Evolutionary conservation across 495 filamentous ascomycete species (phyloP).

Genomic region (Choiromyces venosus): DNA sequence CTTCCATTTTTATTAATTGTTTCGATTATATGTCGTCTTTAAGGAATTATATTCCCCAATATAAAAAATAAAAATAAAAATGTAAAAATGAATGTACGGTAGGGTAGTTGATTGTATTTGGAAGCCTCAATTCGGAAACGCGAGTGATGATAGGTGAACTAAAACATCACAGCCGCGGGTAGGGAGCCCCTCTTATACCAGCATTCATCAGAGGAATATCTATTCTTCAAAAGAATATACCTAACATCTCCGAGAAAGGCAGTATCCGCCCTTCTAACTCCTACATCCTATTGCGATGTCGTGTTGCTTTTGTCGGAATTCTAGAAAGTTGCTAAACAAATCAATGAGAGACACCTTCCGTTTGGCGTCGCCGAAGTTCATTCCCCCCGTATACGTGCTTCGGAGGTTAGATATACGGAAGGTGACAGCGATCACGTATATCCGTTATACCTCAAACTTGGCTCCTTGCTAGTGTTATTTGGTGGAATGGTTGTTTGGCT

Average conservation of each 20-base stretch:
- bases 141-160: neutral
- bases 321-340: neutral
- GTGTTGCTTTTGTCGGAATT: neutral
- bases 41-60: neutral
- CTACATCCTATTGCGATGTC: neutral
- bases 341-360: neutral
- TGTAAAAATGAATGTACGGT: neutral
- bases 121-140: neutral
- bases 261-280: neutral
- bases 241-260: neutral
- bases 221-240: neutral
- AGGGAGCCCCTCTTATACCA: neutral
- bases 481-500: neutral
- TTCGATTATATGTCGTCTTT: neutral
- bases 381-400: neutral
- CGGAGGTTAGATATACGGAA: neutral
- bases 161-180: neutral
- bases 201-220: neutral
- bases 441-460: neutral
- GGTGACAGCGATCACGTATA: neutral
- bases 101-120: neutral
- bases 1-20: neutral
- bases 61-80: no score
- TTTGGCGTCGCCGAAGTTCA: neutral
- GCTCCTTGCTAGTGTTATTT: neutral